phyloP scores from a whole-genome alignment of 371 early-diverging fungal genomes.

The Mucor piriformis region DNA sequence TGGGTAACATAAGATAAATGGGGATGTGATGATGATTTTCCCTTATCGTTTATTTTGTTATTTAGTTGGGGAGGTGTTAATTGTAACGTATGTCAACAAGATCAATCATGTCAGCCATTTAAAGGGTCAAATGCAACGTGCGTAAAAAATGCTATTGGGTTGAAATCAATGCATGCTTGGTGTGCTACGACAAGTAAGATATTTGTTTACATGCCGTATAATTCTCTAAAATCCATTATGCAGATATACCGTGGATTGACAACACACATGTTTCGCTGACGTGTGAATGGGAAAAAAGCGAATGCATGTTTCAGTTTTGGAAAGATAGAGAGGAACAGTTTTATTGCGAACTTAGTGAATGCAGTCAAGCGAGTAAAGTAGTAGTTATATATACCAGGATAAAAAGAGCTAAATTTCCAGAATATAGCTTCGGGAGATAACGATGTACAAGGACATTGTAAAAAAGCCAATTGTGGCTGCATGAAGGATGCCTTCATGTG shows the following conservation, averaged over 20 bases:
- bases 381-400: neutral
- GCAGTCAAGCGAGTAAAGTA: constrained; percentile 47
- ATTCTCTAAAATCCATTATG: too few species aligned
- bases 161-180: constrained; percentile 57
- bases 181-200: constrained; percentile 52
- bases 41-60: neutral
- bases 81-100: constrained; percentile 51
- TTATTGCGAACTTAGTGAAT: constrained; percentile 56
- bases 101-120: constrained; percentile 32
- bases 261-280: constrained; percentile 50
- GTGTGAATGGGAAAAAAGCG: constrained; percentile 45
- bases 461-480: constrained; percentile 55
- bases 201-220: too few species aligned
- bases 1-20: constrained; percentile 31
- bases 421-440: constrained; percentile 27
- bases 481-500: constrained; percentile 61
- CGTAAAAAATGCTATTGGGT: constrained; percentile 47
- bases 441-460: constrained; percentile 52
- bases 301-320: constrained; percentile 63
- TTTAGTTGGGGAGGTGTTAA: constrained; percentile 54
- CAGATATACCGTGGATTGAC: constrained; percentile 58
- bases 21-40: neutral
- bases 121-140: constrained; percentile 49
- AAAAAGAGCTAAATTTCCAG: neutral
- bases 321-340: constrained; percentile 60